phyloP scores from a whole-genome alignment of 2,329 filamentous ascomycete species.

The Blastomyces silverae region DNA sequence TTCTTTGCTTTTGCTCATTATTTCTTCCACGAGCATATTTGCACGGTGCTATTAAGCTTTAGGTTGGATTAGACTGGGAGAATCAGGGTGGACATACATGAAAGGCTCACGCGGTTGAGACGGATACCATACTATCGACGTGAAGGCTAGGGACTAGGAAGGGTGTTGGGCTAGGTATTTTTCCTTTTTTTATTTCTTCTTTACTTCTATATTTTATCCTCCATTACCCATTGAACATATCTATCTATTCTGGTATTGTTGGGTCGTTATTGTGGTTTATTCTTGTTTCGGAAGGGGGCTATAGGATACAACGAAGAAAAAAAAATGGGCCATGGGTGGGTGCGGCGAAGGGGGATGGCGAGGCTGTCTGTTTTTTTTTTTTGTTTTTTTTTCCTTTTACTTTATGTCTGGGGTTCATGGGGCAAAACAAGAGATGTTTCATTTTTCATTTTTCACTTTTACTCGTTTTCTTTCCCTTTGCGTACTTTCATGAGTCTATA shows the following conservation, averaged over 20 bases:
- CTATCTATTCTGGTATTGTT: background rate
- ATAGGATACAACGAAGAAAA: background rate
- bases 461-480: background rate
- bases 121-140: background rate
- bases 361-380: constrained; percentile 1
- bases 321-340: background rate
- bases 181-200: background rate
- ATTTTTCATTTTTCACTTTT: background rate
- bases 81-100: background rate
- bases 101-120: background rate
- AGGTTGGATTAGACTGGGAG: constrained; percentile 2
- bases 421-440: background rate
- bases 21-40: background rate
- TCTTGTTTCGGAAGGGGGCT: background rate
- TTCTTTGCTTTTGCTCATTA: background rate
- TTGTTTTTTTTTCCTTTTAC: background rate
- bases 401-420: background rate
- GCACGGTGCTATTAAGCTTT: background rate
- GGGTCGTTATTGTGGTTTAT: background rate
- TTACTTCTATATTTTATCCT: background rate
- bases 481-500: background rate
- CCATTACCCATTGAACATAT: background rate
- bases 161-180: background rate
- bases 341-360: background rate
- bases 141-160: background rate